These are phyloP conservation scores for Hansfordia pulvinata DNA, from an alignment of 2,329 filamentous ascomycete genomes.

Conservation along the genomic window DNA sequence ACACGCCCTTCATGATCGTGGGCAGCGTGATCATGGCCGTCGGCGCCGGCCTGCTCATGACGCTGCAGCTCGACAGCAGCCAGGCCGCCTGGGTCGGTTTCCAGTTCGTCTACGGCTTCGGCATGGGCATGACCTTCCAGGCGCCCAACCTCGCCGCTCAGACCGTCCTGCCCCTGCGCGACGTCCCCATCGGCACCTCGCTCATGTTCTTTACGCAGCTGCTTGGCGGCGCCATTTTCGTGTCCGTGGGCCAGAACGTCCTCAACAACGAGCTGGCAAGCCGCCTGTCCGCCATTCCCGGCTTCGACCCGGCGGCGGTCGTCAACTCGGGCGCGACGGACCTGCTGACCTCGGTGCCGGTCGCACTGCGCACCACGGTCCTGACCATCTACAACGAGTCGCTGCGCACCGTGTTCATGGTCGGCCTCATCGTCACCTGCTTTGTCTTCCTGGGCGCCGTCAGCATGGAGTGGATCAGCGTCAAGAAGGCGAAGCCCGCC, in stretches of 20 bases:
- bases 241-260: slow-evolving; percentile 30
- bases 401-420: slow-evolving; percentile 44
- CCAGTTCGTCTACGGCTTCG: slow-evolving; percentile 29
- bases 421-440: slow-evolving; percentile 39
- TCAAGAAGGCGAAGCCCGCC: slow-evolving; percentile 21
- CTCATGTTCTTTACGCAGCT: slow-evolving; percentile 31
- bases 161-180: slow-evolving; percentile 24
- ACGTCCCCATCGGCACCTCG: slow-evolving; percentile 26
- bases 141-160: slow-evolving; percentile 31
- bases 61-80: slow-evolving; percentile 20
- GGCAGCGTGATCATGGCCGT: slow-evolving; percentile 21
- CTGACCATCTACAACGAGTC: slow-evolving; percentile 45
- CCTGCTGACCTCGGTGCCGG: slow-evolving; percentile 8
- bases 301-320: slow-evolving; percentile 13
- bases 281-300: slow-evolving; percentile 16
- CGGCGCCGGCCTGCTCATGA: slow-evolving; percentile 27
- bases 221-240: slow-evolving; percentile 30
- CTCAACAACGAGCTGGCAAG: slow-evolving; percentile 24
- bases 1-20: slow-evolving; percentile 26
- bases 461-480: slow-evolving; percentile 45
- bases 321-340: slow-evolving; percentile 16
- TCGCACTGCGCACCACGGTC: slow-evolving; percentile 10
- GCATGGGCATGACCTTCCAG: slow-evolving; percentile 28
- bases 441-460: slow-evolving; percentile 39
- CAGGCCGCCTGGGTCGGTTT: slow-evolving; percentile 22